Percentiles rank a stretch among this genome's conserved stretches.
Evolutionary conservation across 1,284 basidiomycete genomes (phyloP).

Genomic region (Ustilago trichophora): DNA sequence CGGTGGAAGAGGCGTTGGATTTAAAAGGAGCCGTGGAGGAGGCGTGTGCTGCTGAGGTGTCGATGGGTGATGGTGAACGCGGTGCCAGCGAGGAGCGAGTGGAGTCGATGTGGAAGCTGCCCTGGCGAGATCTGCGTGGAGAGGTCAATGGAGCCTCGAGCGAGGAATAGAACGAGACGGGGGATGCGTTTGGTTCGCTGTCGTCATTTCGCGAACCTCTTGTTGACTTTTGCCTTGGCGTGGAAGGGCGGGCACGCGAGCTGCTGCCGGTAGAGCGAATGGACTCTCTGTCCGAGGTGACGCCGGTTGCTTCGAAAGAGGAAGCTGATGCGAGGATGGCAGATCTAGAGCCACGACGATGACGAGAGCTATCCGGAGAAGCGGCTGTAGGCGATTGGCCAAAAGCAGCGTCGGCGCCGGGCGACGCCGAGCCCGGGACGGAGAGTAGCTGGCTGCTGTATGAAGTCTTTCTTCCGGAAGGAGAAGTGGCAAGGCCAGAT

Average conservation of each 20-base stretch:
- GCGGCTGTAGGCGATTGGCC: conserved; percentile 5
- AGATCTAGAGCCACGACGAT: conserved; percentile 39
- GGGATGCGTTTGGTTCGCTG: conserved; percentile 17
- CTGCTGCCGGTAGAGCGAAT: conserved; percentile 31
- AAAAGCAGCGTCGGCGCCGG: conserved; percentile 4
- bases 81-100: background rate
- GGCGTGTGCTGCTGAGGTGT: background rate
- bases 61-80: background rate
- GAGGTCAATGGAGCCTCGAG: conserved; percentile 18
- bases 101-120: conserved; percentile 14
- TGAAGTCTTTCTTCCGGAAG: conserved; percentile 10
- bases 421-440: conserved; percentile 20
- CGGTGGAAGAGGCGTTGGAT: background rate
- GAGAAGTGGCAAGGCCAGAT: conserved; percentile 10
- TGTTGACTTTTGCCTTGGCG: conserved; percentile 13
- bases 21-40: background rate
- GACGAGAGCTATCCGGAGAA: conserved; percentile 12
- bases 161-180: conserved; percentile 39
- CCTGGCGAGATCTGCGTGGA: conserved; percentile 19
- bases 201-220: conserved; percentile 13
- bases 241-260: conserved; percentile 19
- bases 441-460: conserved; percentile 18
- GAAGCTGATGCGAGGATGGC: conserved; percentile 38
- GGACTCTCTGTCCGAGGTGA: conserved; percentile 22
- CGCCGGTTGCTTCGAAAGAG: conserved; percentile 11